Conservation (phyloP, 257 asterid genomes). For the Schizonepeta tenuifolia region DNA sequence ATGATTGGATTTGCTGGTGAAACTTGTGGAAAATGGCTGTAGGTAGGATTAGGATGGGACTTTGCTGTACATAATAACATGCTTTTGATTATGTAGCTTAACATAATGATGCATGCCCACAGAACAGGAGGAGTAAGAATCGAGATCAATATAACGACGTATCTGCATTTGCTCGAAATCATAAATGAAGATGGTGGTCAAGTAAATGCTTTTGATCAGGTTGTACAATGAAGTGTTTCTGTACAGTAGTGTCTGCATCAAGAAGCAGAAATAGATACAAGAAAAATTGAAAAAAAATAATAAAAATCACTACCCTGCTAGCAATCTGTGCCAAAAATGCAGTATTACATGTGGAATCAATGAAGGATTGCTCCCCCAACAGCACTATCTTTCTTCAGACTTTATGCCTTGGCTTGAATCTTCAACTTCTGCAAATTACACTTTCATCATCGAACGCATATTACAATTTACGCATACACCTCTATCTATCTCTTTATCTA, state of each 20-base stretch:
- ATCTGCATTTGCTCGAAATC: background rate
- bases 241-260: background rate
- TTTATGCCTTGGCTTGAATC: constrained; percentile 45
- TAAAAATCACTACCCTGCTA: background rate
- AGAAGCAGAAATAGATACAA: background rate
- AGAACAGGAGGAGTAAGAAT: background rate
- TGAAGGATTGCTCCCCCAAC: constrained; percentile 43
- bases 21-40: background rate
- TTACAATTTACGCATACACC: background rate
- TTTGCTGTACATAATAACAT: background rate
- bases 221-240: background rate
- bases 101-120: background rate
- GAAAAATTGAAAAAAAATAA: background rate
- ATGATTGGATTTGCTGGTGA: background rate
- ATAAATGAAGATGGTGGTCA: background rate
- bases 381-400: constrained; percentile 54
- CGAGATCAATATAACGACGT: background rate
- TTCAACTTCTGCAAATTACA: constrained; percentile 41
- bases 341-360: background rate
- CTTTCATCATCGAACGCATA: background rate
- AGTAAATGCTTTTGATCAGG: background rate
- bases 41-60: background rate
- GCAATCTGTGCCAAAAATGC: background rate
- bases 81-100: background rate
- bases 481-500: background rate